Base-by-base conservation (phyloP, 257 asterid species). In the Knoxia roxburghii region DNA sequence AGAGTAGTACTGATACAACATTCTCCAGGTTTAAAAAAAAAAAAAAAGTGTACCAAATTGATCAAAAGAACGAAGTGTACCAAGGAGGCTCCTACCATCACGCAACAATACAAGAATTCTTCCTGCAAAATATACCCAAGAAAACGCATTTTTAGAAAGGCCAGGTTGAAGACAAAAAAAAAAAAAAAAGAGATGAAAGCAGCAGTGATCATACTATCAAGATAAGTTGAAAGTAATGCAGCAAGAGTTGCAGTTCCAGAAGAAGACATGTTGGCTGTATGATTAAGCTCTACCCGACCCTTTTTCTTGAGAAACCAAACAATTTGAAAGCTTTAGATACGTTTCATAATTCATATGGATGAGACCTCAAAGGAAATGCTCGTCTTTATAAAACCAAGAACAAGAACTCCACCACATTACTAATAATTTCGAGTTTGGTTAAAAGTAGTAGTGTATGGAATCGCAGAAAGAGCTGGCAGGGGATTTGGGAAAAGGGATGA, bases 161-260 rank as follows among this genome's bases (percentile, higher is more conserved):
- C 48, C 18, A 45, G 50, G 50, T 15, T 12, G 50, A 45, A 45
- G 50, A 45, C 2, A 1, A 45, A 45, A 1, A 21, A 2, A 3
- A 27, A 0, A 11, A 2, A 3, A n/a, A 18, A 20, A 33, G 4
- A 32, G 17, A 70, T 10, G 21, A 37, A 30, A 51, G 8, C 6
- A 27, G 43, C 3, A 9, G 3, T 52, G 63, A 57, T 58, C 69
- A 20, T 74, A 78, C 82, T 64, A 30, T 78, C 77, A 71, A 78
- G 79, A 67, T 74, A 74, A 65, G 67, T 74, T 49, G 82, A 77
- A 13, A 78, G 82, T 29, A 77, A 70, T 39, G 79, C 46, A 45
- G 79, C 58, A 33, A 78, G 67, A 33, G 68, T 45, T 35, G 61
- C 11, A 48, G 13, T 27, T 61, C 33, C 37, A 49, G 74, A 61